phyloP scores from a whole-genome alignment of 1,139 yeast genomes.

The Hansenula sp. region DNA sequence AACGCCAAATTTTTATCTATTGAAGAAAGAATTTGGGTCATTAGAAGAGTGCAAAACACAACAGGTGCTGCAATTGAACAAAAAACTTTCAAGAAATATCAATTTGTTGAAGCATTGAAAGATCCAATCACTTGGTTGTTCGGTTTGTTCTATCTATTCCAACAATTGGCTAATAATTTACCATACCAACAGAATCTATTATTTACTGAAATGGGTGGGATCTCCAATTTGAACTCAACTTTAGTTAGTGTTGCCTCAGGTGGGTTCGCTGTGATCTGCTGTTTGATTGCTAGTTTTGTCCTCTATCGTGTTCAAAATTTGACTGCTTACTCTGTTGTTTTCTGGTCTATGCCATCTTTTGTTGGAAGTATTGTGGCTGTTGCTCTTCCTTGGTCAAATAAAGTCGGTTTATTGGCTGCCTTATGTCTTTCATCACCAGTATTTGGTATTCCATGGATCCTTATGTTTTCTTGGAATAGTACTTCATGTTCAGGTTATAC shows the following conservation, averaged over 20 bases:
- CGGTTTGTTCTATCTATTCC: conserved; percentile 34
- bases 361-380: conserved; percentile 43
- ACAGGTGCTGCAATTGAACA: conserved; percentile 42
- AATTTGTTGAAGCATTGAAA: conserved; percentile 39
- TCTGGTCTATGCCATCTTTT: conserved; percentile 40
- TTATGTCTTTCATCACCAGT: conserved; percentile 35
- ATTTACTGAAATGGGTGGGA: conserved; percentile 38
- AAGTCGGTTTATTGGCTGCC: conserved; percentile 41
- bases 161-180: conserved; percentile 44
- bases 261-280: conserved; percentile 37
- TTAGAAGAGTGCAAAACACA: conserved; percentile 39
- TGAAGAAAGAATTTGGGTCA: conserved; percentile 42
- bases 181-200: conserved; percentile 44
- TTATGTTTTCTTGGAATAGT: conserved; percentile 36
- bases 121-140: conserved; percentile 48
- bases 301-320: conserved; percentile 18
- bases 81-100: conserved; percentile 38
- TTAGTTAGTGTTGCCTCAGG: conserved; percentile 50
- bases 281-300: conserved; percentile 28
- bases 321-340: conserved; percentile 33
- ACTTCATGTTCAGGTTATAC: conserved; percentile 37
- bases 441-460: conserved; percentile 39
- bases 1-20: conserved; percentile 32
- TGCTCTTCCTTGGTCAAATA: conserved; percentile 36
- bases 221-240: conserved; percentile 41